Conservation (phyloP, 2,329 filamentous ascomycete genomes). For the Chrysosporium keratinophilum region DNA sequence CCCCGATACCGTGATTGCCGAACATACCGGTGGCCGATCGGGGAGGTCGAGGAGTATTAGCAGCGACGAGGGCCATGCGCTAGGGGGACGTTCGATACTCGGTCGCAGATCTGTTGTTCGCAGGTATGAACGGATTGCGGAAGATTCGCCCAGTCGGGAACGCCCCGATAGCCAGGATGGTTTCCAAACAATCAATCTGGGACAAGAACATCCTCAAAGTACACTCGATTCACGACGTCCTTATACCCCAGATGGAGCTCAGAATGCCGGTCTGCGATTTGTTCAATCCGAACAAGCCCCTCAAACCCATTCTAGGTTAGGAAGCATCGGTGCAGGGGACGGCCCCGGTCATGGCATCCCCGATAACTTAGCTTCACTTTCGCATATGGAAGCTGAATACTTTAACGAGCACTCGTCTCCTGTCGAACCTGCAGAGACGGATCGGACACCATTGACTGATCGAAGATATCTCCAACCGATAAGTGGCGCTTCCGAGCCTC, state of each 20-base stretch:
- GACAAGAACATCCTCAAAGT: conserved; percentile 14
- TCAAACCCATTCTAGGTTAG: not conserved
- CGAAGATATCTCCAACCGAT: conserved; percentile 47
- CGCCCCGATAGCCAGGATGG: conserved; percentile 5
- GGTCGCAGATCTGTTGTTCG: conserved; percentile 29
- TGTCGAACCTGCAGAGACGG: conserved; percentile 42
- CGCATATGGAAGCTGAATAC: conserved; percentile 17
- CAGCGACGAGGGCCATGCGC: conserved; percentile 39
- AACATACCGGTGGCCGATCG: conserved; percentile 23
- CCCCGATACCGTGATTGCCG: conserved; percentile 23
- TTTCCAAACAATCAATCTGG: conserved; percentile 18
- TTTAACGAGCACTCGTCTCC: conserved; percentile 41
- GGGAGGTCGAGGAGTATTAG: conserved; percentile 25
- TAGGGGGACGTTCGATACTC: conserved; percentile 33
- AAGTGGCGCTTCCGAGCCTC: conserved; percentile 32
- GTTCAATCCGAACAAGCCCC: not conserved
- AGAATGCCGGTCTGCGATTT: conserved; percentile 9
- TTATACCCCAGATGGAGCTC: not conserved
- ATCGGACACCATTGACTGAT: conserved; percentile 52
- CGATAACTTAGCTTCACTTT: conserved; percentile 11
- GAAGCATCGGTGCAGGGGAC: not conserved
- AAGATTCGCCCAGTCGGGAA: conserved; percentile 40
- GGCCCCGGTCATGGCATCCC: not conserved
- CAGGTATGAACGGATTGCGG: conserved; percentile 45
- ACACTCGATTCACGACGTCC: not conserved